Conservation (phyloP, 805 yeast genomes). For the Hanseniaspora clermontiae region DNA sequence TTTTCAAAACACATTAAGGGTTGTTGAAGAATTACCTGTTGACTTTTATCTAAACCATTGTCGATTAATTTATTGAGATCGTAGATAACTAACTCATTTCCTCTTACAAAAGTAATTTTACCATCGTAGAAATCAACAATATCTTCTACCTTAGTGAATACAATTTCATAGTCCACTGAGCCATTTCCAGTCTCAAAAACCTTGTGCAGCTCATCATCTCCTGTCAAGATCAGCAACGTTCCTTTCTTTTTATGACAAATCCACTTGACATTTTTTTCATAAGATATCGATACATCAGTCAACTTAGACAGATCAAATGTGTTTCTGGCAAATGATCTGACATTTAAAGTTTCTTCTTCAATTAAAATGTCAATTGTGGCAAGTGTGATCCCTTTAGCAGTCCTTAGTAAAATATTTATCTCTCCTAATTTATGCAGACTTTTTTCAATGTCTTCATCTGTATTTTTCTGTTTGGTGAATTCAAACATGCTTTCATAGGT, state of each 20-base stretch:
- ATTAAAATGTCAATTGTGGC: slow-evolving; percentile 24
- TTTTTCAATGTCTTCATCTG: slow-evolving; percentile 13
- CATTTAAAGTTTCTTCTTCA: slow-evolving; percentile 19
- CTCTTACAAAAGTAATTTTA: slow-evolving; percentile 20
- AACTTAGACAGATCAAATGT: background rate
- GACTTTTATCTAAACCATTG: background rate
- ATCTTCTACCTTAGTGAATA: slow-evolving; percentile 22
- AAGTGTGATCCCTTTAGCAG: slow-evolving; percentile 14
- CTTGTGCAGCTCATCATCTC: slow-evolving; percentile 17
- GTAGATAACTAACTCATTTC: slow-evolving; percentile 16
- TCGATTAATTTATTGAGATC: slow-evolving; percentile 16
- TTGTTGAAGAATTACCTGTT: slow-evolving; percentile 16
- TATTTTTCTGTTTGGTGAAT: background rate
- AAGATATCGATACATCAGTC: background rate
- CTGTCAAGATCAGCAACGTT: slow-evolving; percentile 20
- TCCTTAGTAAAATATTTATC: slow-evolving; percentile 17
- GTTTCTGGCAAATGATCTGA: slow-evolving; percentile 15
- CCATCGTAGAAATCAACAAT: slow-evolving; percentile 22
- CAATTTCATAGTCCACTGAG: slow-evolving; percentile 16
- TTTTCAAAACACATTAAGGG: slow-evolving; percentile 17
- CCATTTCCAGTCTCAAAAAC: slow-evolving; percentile 14
- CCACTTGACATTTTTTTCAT: slow-evolving; percentile 21
- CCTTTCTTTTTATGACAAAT: slow-evolving; percentile 18
- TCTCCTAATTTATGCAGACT: slow-evolving; percentile 24
- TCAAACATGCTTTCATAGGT: background rate